These are phyloP conservation scores for Colletotrichum tofieldiae DNA, from an alignment of 2,329 filamentous ascomycete species.

Conservation along the genomic window DNA sequence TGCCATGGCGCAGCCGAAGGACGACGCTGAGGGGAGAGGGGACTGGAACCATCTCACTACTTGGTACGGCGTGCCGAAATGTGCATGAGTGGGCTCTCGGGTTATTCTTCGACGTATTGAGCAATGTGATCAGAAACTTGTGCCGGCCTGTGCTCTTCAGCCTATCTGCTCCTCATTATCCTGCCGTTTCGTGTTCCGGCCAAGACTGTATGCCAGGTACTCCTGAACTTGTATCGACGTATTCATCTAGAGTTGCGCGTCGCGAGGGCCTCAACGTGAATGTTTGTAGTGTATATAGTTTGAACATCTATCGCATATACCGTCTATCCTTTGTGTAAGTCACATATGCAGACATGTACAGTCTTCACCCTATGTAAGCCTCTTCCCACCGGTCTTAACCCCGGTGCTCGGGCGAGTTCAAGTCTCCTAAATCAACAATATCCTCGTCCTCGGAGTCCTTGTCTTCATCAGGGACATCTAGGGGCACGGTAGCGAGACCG, in stretches of 20 bases:
- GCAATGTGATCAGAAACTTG: not conserved
- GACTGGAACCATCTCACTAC: no score
- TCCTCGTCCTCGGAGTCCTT: conserved; percentile 53
- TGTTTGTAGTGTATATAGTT: not conserved
- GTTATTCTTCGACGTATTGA: not conserved
- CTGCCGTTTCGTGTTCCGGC: no score
- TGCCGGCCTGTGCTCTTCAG: not conserved
- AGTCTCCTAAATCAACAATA: conserved; percentile 53
- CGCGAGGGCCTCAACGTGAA: not conserved
- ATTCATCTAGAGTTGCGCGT: not conserved
- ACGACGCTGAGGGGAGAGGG: no score
- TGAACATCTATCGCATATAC: not conserved
- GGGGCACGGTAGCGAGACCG: conserved; percentile 15
- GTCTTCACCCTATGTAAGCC: not conserved
- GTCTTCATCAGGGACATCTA: conserved; percentile 37
- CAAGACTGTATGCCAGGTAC: no score
- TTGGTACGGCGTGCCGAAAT: no score
- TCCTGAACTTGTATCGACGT: no score
- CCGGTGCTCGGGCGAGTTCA: conserved; percentile 33
- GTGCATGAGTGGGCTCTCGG: no score
- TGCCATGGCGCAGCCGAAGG: no score
- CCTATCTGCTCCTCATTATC: no score
- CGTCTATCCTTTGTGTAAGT: not conserved
- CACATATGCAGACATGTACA: not conserved
- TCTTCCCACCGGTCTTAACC: conserved; percentile 4